Conservation (phyloP, 2,329 filamentous ascomycete genomes). For the Phaeosphaeria sp. region DNA sequence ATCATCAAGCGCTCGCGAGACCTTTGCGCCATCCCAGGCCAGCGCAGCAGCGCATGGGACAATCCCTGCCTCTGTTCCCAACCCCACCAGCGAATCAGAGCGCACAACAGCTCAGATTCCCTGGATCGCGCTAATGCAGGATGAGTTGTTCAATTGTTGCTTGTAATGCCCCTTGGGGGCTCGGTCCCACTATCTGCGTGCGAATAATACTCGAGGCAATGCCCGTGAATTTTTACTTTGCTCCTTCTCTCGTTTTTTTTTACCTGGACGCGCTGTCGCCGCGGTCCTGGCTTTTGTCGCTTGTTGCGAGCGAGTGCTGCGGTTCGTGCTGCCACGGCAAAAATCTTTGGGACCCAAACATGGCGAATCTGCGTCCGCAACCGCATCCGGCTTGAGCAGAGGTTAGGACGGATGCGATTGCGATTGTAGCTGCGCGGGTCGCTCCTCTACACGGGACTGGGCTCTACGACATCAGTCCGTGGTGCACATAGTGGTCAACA, state of each 20-base stretch:
- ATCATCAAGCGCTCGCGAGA: too few relatives aligned
- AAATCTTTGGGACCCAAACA: too few relatives aligned
- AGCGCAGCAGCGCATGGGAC: background rate
- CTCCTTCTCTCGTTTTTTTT: background rate
- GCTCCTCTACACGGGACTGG: background rate
- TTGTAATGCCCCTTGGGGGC: constrained; percentile 22
- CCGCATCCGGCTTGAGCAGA: background rate
- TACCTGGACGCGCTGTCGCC: too few relatives aligned
- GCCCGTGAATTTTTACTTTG: background rate
- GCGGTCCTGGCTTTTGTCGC: too few relatives aligned
- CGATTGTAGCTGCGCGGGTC: background rate
- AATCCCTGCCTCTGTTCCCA: background rate
- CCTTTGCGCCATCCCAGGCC: background rate
- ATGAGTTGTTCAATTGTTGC: constrained; percentile 47
- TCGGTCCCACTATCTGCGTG: constrained; percentile 25
- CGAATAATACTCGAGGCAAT: constrained; percentile 28
- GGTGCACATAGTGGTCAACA: background rate
- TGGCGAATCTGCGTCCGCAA: too few relatives aligned
- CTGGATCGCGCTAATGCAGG: constrained; percentile 45
- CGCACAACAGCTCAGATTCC: constrained; percentile 21
- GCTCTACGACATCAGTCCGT: background rate
- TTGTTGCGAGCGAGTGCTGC: too few relatives aligned
- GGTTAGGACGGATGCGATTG: background rate
- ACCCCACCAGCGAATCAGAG: constrained; percentile 27
- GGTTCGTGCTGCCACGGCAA: too few relatives aligned